Conservation (phyloP, 352 stramenopile genomes). For the Phytophthora idaei region DNA sequence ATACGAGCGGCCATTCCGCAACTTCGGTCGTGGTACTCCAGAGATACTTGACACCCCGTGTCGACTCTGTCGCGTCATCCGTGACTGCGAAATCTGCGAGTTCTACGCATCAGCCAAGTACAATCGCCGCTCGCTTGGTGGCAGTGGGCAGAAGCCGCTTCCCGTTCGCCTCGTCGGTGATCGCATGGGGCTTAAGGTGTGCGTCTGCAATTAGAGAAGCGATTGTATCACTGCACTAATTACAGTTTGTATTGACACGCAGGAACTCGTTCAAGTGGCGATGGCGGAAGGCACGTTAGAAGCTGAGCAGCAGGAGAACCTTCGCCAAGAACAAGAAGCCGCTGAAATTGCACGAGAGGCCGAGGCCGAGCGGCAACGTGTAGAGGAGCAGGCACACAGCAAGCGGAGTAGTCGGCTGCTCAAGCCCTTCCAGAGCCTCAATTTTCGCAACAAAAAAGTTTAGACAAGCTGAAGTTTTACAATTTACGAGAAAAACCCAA, state of each 20-base stretch:
- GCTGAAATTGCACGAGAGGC: background rate
- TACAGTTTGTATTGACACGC: background rate
- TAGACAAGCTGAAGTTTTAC: background rate
- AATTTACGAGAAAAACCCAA: no score
- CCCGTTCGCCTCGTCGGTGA: conserved; percentile 43
- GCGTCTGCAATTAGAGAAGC: background rate
- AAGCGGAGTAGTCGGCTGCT: conserved; percentile 24
- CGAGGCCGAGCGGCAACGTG: conserved; percentile 15
- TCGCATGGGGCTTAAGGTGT: conserved; percentile 61
- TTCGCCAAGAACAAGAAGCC: conserved; percentile 28
- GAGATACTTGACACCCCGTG: conserved; percentile 45
- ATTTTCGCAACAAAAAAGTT: conserved; percentile 23
- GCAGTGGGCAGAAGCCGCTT: conserved; percentile 32
- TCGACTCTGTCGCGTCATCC: conserved; percentile 81
- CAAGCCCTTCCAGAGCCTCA: conserved; percentile 26
- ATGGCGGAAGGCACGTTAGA: conserved; percentile 55
- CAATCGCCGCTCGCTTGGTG: conserved; percentile 26
- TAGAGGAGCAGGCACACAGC: conserved; percentile 17
- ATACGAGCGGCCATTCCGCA: conserved; percentile 82
- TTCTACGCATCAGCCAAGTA: conserved; percentile 63
- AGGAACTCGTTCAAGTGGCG: conserved; percentile 60
- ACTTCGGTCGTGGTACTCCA: conserved; percentile 60
- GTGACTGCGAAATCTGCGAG: conserved; percentile 88
- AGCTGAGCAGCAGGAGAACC: conserved; percentile 44
- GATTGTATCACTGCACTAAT: background rate